phyloP scores from a whole-genome alignment of 306 rosid species.

The Prunus fruticosa region DNA sequence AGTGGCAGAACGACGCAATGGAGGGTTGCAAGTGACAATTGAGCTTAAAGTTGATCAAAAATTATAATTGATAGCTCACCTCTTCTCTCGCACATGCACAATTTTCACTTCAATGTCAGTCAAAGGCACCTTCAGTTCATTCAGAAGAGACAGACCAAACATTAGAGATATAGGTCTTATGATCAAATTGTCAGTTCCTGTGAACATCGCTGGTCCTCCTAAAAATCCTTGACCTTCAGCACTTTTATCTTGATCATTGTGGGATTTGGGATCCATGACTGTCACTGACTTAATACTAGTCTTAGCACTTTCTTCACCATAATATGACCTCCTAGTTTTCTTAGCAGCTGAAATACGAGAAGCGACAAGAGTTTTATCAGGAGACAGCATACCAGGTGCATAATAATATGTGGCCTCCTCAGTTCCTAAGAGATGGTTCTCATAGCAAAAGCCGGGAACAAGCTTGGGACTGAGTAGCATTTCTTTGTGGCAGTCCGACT shows the following conservation, averaged over 20 bases:
- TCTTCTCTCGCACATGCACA: too few relatives aligned
- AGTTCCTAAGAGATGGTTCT: not conserved
- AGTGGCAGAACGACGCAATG: too few relatives aligned
- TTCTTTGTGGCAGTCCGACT: not conserved
- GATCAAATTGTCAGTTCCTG: slow-evolving; percentile 8
- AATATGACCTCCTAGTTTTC: too few relatives aligned
- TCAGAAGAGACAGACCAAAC: slow-evolving; percentile 2
- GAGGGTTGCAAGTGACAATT: too few relatives aligned
- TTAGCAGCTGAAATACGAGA: too few relatives aligned
- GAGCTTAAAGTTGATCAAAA: too few relatives aligned
- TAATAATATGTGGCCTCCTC: not conserved
- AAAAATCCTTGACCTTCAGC: not conserved
- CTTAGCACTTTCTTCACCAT: too few relatives aligned
- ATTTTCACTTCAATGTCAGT: not conserved
- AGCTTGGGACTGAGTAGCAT: not conserved
- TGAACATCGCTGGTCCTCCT: not conserved
- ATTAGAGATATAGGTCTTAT: slow-evolving; percentile 2
- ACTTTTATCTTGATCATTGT: not conserved
- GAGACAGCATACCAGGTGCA: not conserved
- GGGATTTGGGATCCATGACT: not conserved
- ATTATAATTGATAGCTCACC: too few relatives aligned
- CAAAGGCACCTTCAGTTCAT: not conserved
- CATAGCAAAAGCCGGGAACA: not conserved
- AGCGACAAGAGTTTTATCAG: not conserved
- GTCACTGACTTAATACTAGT: not conserved